Percentiles rank a stretch among this genome's conserved stretches.
Conservation (phyloP, 2,329 filamentous ascomycete genomes). For the Epichloe uncinata region DNA sequence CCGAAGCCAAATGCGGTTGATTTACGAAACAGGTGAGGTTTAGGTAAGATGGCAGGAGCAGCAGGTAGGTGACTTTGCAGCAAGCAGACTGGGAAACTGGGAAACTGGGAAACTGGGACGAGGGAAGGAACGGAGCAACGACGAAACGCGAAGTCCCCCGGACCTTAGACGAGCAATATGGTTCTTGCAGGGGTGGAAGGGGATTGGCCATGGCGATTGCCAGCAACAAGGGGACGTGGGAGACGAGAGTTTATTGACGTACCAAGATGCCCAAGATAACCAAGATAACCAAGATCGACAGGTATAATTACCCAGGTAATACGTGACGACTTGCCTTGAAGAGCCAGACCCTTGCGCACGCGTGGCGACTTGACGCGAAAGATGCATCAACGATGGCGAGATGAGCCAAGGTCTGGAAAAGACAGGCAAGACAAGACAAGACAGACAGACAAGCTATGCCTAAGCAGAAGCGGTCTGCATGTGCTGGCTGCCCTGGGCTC, state of each 20-base stretch:
- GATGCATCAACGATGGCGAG: too few species aligned
- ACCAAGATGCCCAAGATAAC: too few species aligned
- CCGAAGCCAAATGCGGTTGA: conserved; percentile 4
- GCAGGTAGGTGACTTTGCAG: background rate
- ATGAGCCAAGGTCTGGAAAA: background rate
- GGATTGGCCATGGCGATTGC: too few species aligned
- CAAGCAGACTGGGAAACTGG: background rate
- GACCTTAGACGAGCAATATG: background rate
- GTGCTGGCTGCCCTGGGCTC: background rate
- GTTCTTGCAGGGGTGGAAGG: background rate
- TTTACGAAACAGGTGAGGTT: conserved; percentile 1
- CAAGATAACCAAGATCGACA: too few species aligned
- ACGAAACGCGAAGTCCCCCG: background rate
- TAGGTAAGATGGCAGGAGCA: conserved; percentile 2
- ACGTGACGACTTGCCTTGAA: too few species aligned
- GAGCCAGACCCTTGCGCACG: too few species aligned
- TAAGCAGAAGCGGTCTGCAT: background rate
- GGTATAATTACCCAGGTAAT: too few species aligned
- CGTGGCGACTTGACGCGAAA: too few species aligned
- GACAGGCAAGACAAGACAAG: background rate
- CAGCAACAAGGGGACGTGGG: too few species aligned
- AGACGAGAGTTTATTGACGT: too few species aligned
- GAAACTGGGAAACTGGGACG: background rate
- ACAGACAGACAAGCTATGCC: background rate
- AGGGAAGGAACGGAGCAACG: background rate